Percentiles rank a stretch among this genome's conserved stretches.
Conservation (phyloP, 768 basidiomycete species). For the Tulasnella calospora region DNA sequence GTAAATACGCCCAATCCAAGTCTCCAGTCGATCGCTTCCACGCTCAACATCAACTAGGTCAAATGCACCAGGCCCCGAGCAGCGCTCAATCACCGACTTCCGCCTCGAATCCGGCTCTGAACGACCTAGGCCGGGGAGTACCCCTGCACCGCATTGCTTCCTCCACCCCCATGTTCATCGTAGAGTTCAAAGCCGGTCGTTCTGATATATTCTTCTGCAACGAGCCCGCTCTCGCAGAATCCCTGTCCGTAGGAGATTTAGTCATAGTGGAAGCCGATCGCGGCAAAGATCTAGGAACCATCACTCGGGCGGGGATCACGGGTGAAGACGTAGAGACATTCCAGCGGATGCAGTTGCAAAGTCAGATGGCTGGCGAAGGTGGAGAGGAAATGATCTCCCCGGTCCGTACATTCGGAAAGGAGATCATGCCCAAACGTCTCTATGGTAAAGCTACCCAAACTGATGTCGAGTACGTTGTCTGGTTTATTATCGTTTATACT, state of each 20-base stretch:
- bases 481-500: neutral
- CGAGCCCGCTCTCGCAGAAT: slow-evolving; percentile 48
- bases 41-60: neutral
- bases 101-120: slow-evolving; percentile 33
- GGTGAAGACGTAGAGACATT: slow-evolving; percentile 85
- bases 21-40: slow-evolving; percentile 15
- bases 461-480: slow-evolving; percentile 65
- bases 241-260: slow-evolving; percentile 77
- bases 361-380: slow-evolving; percentile 42
- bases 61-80: neutral
- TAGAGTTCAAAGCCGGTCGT: slow-evolving; percentile 95
- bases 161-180: slow-evolving; percentile 87
- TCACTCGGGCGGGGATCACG: slow-evolving; percentile 87
- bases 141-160: slow-evolving; percentile 78
- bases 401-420: slow-evolving; percentile 47
- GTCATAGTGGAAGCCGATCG: slow-evolving; percentile 97
- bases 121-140: slow-evolving; percentile 80
- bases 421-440: slow-evolving; percentile 95
- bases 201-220: slow-evolving; percentile 92
- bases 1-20: neutral
- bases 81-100: slow-evolving; percentile 6
- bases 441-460: slow-evolving; percentile 79
- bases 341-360: slow-evolving; percentile 72
- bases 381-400: slow-evolving; percentile 35
- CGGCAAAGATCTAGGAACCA: slow-evolving; percentile 87